phyloP scores from a whole-genome alignment of 352 stramenopile species.

The Aphanomyces astaci region DNA sequence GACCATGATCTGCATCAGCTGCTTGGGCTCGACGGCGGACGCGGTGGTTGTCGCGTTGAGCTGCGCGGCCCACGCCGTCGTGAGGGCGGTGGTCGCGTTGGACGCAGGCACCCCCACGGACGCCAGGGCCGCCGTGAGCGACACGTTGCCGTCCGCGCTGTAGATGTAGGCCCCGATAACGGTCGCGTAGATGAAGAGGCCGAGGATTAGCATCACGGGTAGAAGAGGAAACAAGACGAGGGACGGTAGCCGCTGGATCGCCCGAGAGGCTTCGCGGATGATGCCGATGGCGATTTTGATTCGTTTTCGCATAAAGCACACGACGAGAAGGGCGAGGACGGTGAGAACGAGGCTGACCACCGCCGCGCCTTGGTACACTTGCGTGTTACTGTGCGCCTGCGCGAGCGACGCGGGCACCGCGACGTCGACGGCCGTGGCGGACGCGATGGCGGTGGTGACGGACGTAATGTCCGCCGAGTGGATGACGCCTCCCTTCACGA shows the following conservation, averaged over 20 bases:
- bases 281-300: conserved; percentile 67
- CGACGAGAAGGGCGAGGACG: conserved; percentile 57
- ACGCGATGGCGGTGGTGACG: conserved; percentile 10
- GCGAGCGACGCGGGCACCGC: conserved; percentile 15
- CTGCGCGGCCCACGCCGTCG: conserved; percentile 30
- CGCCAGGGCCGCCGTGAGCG: neutral
- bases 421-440: neutral
- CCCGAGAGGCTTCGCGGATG: conserved; percentile 65
- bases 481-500: conserved; percentile 67
- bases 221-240: conserved; percentile 59
- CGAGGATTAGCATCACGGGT: conserved; percentile 53
- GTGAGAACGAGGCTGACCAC: conserved; percentile 56
- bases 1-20: conserved; percentile 54
- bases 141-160: conserved; percentile 31
- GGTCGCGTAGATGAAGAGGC: conserved; percentile 53
- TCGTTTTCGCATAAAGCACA: conserved; percentile 80
- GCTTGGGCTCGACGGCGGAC: conserved; percentile 22
- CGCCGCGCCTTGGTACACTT: conserved; percentile 49
- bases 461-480: conserved; percentile 39
- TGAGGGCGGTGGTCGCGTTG: conserved; percentile 18
- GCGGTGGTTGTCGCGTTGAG: conserved; percentile 36
- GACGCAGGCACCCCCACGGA: conserved; percentile 33
- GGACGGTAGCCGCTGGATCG: conserved; percentile 49
- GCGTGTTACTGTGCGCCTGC: conserved; percentile 37
- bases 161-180: conserved; percentile 65